These are phyloP conservation scores for Candida tropicalis DNA, from an alignment of 1,139 yeast genomes.

Conservation along the genomic window DNA sequence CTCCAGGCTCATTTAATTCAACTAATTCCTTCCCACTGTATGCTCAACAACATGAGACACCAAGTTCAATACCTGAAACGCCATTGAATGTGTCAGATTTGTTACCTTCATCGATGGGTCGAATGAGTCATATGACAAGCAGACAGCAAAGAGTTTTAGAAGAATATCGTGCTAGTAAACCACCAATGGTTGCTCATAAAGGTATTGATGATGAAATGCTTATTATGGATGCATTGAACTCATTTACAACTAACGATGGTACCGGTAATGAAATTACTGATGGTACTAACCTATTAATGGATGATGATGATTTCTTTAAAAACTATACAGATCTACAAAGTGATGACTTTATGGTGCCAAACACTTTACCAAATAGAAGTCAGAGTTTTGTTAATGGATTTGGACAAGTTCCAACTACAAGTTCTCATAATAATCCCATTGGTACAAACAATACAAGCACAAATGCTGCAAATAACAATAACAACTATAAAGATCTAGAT, in stretches of 20 bases:
- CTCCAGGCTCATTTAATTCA: slow-evolving; percentile 30
- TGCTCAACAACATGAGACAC: slow-evolving; percentile 12
- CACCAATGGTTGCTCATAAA: slow-evolving; percentile 14
- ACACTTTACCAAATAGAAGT: background rate
- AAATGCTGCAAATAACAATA: slow-evolving; percentile 4
- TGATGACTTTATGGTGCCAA: slow-evolving; percentile 10
- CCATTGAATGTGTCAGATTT: slow-evolving; percentile 25
- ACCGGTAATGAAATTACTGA: background rate
- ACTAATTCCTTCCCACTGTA: slow-evolving; percentile 20
- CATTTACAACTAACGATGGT: background rate
- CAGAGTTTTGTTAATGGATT: slow-evolving; percentile 1
- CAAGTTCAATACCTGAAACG: slow-evolving; percentile 19
- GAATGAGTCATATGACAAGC: background rate
- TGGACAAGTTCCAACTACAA: slow-evolving; percentile 3
- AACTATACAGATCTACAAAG: slow-evolving; percentile 14
- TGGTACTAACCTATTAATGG: slow-evolving; percentile 2
- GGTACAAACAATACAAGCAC: background rate
- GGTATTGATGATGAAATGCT: slow-evolving; percentile 20
- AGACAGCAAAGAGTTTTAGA: slow-evolving; percentile 14
- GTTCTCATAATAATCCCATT: background rate
- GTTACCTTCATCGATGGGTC: slow-evolving; percentile 17
- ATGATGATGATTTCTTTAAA: slow-evolving; percentile 16
- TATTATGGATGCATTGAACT: slow-evolving; percentile 10
- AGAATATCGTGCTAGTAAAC: slow-evolving; percentile 18
- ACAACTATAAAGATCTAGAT: slow-evolving; percentile 36